Conservation (phyloP, 257 asterid genomes). For the Solanum bulbocastanum region DNA sequence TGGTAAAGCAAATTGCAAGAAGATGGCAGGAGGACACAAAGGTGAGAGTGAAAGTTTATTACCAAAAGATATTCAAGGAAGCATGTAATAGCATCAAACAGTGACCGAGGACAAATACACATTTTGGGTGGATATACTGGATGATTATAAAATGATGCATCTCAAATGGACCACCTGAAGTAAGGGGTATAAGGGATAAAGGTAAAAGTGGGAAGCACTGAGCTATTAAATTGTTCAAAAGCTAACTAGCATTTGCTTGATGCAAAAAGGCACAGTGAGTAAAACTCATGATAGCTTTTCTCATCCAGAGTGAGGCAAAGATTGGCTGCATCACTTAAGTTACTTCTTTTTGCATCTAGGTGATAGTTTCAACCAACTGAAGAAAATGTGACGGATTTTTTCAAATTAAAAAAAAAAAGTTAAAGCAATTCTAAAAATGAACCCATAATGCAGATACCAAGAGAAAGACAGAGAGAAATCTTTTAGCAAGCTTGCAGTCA, state of each 20-base stretch:
- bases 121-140: not conserved
- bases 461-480: not conserved
- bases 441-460: not conserved
- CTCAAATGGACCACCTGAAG: not conserved
- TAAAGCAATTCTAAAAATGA: not conserved
- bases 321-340: not conserved
- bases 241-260: not conserved
- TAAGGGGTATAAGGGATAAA: not conserved
- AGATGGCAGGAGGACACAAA: not conserved
- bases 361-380: not conserved
- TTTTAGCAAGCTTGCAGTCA: not conserved
- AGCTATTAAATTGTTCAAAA: not conserved
- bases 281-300: not conserved
- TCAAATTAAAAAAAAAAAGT: not conserved
- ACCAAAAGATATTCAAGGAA: not conserved
- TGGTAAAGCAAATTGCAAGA: not conserved
- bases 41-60: not conserved
- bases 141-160: not conserved
- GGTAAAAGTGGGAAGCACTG: not conserved
- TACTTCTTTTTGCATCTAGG: not conserved
- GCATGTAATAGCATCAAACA: not conserved
- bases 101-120: not conserved
- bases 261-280: not conserved
- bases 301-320: not conserved
- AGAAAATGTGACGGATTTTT: not conserved